A percentile compares a stretch with the other conserved stretches of the same genome.
Evolutionary conservation across 176 grass and related monocot genomes (phyloP).

Genomic region (Hyparrhenia diplandra): DNA sequence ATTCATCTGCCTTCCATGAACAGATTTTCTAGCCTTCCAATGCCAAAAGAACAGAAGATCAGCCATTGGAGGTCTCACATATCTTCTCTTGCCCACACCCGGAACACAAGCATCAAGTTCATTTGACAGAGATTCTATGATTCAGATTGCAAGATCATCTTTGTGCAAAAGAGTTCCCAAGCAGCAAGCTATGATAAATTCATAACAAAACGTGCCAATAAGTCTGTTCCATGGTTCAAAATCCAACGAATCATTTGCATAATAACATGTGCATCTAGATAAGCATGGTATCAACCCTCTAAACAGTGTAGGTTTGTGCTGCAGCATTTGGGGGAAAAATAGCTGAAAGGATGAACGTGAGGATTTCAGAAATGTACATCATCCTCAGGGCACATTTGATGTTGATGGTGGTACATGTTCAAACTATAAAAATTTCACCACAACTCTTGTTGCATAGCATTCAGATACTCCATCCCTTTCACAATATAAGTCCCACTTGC

Average conservation of each 20-base stretch:
- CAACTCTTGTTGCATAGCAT: neutral
- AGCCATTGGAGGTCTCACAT: neutral
- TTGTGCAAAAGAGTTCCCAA: neutral
- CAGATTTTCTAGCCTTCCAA: constrained; percentile 19
- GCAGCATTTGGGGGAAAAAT: neutral
- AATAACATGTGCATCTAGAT: neutral
- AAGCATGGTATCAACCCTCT: neutral
- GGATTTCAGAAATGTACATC: neutral
- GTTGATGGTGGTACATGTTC: neutral
- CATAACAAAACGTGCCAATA: neutral
- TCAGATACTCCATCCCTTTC: neutral
- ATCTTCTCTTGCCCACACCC: constrained; percentile 21
- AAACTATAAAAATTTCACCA: neutral
- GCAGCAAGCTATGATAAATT: neutral
- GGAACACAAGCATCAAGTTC: constrained; percentile 22
- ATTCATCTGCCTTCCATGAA: constrained; percentile 18
- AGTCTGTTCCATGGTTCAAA: neutral
- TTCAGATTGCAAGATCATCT: neutral
- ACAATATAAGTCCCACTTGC: neutral
- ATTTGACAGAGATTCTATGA: constrained; percentile 2
- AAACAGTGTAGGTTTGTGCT: neutral
- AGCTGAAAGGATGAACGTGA: neutral
- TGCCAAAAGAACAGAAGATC: neutral
- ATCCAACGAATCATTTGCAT: neutral
- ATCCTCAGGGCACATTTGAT: neutral